Evolutionary conservation across 441 rosid genomes (phyloP), one percentile per base, ranked within the genome.

Genomic region (Erodium texanum): DNA sequence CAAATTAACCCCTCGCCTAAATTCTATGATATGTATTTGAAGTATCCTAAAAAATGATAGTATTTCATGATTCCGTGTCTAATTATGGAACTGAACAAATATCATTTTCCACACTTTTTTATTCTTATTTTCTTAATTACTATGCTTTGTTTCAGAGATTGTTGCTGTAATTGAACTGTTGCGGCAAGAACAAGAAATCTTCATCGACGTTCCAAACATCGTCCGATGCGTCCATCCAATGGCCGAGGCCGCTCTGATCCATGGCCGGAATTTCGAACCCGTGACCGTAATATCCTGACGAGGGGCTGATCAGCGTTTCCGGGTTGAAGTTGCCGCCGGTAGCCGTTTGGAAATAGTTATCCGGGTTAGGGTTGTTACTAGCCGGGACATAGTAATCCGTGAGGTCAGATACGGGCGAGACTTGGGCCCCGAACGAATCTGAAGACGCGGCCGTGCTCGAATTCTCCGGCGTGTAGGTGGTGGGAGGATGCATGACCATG

Each of bases 201-300:
- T 91, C 89, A 63, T 85, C 97, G 66, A 74, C 79, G 71, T 83
- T 83, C 89, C 89, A 91, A 65, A 88, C 70, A 74, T 74, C 84
- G 86, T 90, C 90, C 7, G 87, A 70, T 24, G 80, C 77, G 69
- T 84, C 86, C 70, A 84, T 2, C 89, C 94, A 88, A 8, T 71
- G 79, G 10, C 6, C n/a, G 72, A 69, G 65, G 29, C 29, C 29
- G 29, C 29, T 4, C 29, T 27, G 29, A 27, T 27, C 29, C 29
- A 27, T 27, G 2, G 29, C 29, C 29, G 1, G 29, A 27, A 4
- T 4, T 27, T 27, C 29, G 29, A 27, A 27, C 4, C 29, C 29
- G 29, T 27, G 29, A 4, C 29, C 76, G 73, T 70, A 72, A 63
- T 72, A 75, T 0, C 0, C 0, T 90, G 82, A 36, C 9, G 43